phyloP scores from a whole-genome alignment of 2,329 filamentous ascomycete species.

The Myriosclerotinia duriaeana region DNA sequence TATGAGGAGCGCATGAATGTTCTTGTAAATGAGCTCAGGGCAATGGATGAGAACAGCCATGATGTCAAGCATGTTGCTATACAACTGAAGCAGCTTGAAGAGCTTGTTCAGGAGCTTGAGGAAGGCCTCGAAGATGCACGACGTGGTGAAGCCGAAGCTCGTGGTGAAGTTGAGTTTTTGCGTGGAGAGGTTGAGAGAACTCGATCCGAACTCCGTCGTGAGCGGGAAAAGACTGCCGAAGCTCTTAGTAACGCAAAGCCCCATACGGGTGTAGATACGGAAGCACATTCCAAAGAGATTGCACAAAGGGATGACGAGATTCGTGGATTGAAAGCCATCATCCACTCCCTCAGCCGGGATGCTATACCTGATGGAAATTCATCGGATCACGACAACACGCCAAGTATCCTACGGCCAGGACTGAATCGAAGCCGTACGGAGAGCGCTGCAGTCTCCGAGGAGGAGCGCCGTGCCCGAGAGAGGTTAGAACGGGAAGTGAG shows the following conservation, averaged over 20 bases:
- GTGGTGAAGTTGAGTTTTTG: conserved; percentile 93
- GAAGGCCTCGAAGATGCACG: conserved; percentile 94
- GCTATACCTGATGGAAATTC: conserved; percentile 44
- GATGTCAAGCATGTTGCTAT: conserved; percentile 89
- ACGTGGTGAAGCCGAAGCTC: conserved; percentile 89
- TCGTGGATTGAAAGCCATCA: conserved; percentile 93
- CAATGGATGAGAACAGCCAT: conserved; percentile 76
- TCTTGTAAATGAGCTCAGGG: conserved; percentile 77
- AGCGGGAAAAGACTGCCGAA: conserved; percentile 77
- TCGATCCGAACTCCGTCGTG: conserved; percentile 80
- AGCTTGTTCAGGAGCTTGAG: conserved; percentile 93
- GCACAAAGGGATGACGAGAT: conserved; percentile 98
- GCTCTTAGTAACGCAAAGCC: conserved; percentile 50
- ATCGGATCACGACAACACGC: conserved; percentile 38
- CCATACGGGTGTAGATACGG: conserved; percentile 45
- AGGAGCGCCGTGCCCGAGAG: conserved; percentile 61
- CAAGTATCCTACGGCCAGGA: conserved; percentile 35
- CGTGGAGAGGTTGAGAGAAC: conserved; percentile 92
- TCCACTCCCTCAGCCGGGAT: conserved; percentile 87
- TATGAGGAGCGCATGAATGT: conserved; percentile 93
- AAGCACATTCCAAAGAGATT: conserved; percentile 66
- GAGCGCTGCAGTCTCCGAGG: conserved; percentile 44
- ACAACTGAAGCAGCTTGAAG: conserved; percentile 92
- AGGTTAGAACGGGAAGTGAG: conserved; percentile 78
- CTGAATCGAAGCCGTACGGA: conserved; percentile 45